Evolutionary conservation across 192 early-diverging fungal species (phyloP).

Genomic region (Backusella parvicylindrica): DNA sequence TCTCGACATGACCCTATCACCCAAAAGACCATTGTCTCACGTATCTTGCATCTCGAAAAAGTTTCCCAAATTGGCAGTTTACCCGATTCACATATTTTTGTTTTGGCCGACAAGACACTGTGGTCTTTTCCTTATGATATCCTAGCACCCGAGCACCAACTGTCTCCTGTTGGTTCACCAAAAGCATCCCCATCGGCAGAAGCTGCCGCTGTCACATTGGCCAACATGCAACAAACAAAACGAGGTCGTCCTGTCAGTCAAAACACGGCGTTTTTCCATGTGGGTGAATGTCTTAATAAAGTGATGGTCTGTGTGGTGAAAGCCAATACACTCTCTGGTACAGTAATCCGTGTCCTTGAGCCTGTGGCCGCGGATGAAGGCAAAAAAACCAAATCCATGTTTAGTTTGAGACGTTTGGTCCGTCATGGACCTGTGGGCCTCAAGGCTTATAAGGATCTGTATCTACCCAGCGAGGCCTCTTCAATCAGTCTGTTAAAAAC

Average conservation of each 20-base stretch:
- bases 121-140: constrained; percentile 53
- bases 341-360: constrained; percentile 28
- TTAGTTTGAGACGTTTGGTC: constrained; percentile 21
- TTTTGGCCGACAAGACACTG: constrained; percentile 75
- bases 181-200: not conserved
- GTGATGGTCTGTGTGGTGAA: constrained; percentile 28
- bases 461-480: constrained; percentile 86
- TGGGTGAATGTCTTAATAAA: constrained; percentile 23
- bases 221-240: constrained; percentile 33
- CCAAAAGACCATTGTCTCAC: constrained; percentile 22
- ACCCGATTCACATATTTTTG: constrained; percentile 70
- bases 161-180: not conserved
- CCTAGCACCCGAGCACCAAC: not conserved
- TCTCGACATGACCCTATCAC: not conserved
- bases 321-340: constrained; percentile 17
- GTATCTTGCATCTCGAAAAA: constrained; percentile 70
- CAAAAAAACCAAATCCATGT: constrained; percentile 25
- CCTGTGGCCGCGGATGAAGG: constrained; percentile 8
- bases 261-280: constrained; percentile 33
- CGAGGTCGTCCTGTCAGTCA: constrained; percentile 22
- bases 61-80: constrained; percentile 85
- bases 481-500: constrained; percentile 81
- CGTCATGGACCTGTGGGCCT: constrained; percentile 6
- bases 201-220: not conserved
- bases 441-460: constrained; percentile 65